Conservation (phyloP, 2,329 filamentous ascomycete genomes). For the Claviceps sp. region DNA sequence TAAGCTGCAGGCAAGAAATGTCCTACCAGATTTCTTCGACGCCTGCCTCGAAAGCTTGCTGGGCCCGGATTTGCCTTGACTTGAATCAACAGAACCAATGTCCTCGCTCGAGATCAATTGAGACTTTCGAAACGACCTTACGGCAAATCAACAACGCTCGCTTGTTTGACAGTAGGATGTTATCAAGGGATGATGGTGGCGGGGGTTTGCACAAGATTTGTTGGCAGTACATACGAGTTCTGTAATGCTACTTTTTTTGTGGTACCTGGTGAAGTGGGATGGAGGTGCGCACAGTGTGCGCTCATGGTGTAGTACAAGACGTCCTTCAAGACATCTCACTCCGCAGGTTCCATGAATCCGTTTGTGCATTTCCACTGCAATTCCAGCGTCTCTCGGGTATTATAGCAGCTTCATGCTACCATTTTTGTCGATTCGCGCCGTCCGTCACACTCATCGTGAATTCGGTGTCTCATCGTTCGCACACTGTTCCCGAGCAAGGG, state of each 20-base stretch:
- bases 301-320: background rate
- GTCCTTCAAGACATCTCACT: too few relatives aligned
- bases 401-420: background rate
- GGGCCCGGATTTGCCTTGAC: background rate
- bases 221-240: background rate
- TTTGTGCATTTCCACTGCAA: too few relatives aligned
- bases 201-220: background rate
- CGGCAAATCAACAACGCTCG: background rate
- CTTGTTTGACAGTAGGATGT: too few relatives aligned
- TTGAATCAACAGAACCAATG: background rate
- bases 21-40: background rate
- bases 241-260: constrained; percentile 3
- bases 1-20: background rate
- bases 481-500: constrained; percentile 4
- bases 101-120: background rate
- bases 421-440: background rate
- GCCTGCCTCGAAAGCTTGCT: background rate
- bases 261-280: background rate
- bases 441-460: background rate
- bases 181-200: background rate
- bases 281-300: constrained; percentile 6
- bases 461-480: background rate
- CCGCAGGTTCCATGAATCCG: too few relatives aligned
- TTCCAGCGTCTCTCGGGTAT: too few relatives aligned
- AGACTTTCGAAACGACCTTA: background rate